Percentiles rank a stretch among this genome's conserved stretches.
Conservation (phyloP, 192 early-diverging fungal species). For the Rhizoclosmatium globosum region DNA sequence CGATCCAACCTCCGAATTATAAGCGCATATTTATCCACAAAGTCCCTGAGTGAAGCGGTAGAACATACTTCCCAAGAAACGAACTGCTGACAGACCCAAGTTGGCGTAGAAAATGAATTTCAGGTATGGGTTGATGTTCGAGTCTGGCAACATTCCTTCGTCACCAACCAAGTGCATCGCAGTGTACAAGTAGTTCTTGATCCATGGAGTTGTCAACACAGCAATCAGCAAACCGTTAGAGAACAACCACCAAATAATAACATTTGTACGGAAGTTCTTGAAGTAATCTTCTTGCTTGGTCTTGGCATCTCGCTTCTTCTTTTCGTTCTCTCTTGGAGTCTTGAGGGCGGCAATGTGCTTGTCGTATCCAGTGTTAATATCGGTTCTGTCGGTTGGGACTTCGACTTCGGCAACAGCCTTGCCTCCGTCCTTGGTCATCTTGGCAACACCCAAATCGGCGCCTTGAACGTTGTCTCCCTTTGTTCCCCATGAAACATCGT, state of each 20-base stretch:
- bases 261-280: constrained; percentile 83
- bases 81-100: constrained; percentile 70
- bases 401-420: constrained; percentile 77
- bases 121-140: constrained; percentile 71
- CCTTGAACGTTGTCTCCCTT: constrained; percentile 79
- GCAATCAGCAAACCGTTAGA: constrained; percentile 79
- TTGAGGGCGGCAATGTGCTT: constrained; percentile 73
- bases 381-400: constrained; percentile 76
- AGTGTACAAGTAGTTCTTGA: constrained; percentile 34
- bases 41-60: constrained; percentile 75
- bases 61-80: constrained; percentile 77
- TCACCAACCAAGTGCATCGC: constrained; percentile 24
- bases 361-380: constrained; percentile 87
- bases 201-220: constrained; percentile 63
- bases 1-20: too few relatives aligned
- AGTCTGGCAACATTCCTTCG: constrained; percentile 33
- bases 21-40: constrained; percentile 56
- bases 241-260: constrained; percentile 89
- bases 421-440: constrained; percentile 72
- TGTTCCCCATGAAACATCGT: constrained; percentile 97
- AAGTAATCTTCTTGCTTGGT: constrained; percentile 91
- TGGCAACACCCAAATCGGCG: constrained; percentile 81
- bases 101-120: constrained; percentile 89
- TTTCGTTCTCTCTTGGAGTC: constrained; percentile 54
- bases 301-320: constrained; percentile 75